Conservation (phyloP, 169 alveolate genomes). For the Plasmodium knowlesi region DNA sequence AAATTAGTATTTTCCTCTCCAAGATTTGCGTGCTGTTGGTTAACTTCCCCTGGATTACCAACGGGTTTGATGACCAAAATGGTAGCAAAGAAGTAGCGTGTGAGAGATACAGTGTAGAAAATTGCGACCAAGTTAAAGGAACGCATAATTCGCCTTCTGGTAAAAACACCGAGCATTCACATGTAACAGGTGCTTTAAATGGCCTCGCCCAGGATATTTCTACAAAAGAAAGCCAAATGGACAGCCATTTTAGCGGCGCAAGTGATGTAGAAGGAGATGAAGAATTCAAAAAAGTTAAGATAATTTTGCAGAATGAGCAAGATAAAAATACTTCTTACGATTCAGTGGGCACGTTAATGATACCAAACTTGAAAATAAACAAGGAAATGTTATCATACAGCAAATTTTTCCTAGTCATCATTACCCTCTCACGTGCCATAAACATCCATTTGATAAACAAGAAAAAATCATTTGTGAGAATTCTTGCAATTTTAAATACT, state of each 20-base stretch:
- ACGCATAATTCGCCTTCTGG: not conserved
- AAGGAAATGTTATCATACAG: conserved; percentile 73
- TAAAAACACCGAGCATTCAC: not conserved
- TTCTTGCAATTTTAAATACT: conserved; percentile 35
- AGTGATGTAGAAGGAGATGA: conserved; percentile 37
- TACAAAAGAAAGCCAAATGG: not conserved
- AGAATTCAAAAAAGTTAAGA: conserved; percentile 39
- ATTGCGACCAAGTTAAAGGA: not conserved
- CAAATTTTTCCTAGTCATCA: conserved; percentile 63
- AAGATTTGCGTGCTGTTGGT: conserved; percentile 59
- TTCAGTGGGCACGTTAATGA: not conserved
- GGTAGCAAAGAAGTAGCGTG: not conserved
- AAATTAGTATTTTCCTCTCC: conserved; percentile 19
- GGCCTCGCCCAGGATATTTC: not conserved
- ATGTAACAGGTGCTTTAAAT: not conserved
- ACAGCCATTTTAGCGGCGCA: not conserved
- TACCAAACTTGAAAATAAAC: conserved; percentile 14
- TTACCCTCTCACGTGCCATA: conserved; percentile 72
- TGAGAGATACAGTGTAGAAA: not conserved
- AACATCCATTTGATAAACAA: conserved; percentile 53
- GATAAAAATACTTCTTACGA: not conserved
- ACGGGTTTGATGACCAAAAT: conserved; percentile 49
- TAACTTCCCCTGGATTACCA: conserved; percentile 68
- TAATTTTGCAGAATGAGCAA: conserved; percentile 14
- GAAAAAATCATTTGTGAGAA: conserved; percentile 58